A percentile compares a stretch with the other conserved stretches of the same genome.
phyloP scores from a whole-genome alignment of 2,329 filamentous ascomycete genomes.

The Chaetomiaceae sp. region DNA sequence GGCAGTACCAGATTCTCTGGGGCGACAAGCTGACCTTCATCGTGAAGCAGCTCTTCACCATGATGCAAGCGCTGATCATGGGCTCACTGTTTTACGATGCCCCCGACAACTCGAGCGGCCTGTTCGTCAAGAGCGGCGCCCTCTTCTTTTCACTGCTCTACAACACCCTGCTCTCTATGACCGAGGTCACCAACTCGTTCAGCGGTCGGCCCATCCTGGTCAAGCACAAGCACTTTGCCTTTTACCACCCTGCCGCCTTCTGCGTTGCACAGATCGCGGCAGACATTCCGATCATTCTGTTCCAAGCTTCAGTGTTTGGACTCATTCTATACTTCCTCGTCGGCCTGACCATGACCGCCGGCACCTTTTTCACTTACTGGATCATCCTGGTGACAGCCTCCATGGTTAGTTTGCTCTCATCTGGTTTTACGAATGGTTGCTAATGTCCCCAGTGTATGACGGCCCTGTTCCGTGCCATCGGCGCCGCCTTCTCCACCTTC shows the following conservation, averaged over 20 bases:
- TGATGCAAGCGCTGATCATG: constrained; percentile 69
- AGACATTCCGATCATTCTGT: constrained; percentile 51
- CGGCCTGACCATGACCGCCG: constrained; percentile 47
- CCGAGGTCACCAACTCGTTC: constrained; percentile 63
- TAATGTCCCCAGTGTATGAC: constrained; percentile 43
- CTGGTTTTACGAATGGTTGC: constrained; percentile 12
- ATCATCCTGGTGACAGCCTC: constrained; percentile 46
- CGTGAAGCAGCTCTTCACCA: constrained; percentile 74
- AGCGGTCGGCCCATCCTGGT: constrained; percentile 53
- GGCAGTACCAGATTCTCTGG: constrained; percentile 75
- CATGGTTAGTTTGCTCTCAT: constrained; percentile 41
- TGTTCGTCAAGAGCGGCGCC: constrained; percentile 52
- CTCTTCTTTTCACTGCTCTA: constrained; percentile 51
- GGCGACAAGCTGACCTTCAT: constrained; percentile 70
- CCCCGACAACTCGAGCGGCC: constrained; percentile 53
- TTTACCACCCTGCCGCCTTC: constrained; percentile 55
- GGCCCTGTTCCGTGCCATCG: constrained; percentile 52
- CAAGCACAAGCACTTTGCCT: constrained; percentile 55
- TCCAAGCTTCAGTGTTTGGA: constrained; percentile 56
- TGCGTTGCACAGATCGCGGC: constrained; percentile 53
- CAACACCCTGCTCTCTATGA: constrained; percentile 62
- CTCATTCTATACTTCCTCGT: constrained; percentile 62
- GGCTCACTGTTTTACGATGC: constrained; percentile 75
- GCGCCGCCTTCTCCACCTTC: constrained; percentile 52
- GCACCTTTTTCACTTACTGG: constrained; percentile 60